Evolutionary conservation across 345 rosid species (phyloP), one percentile per base, ranked within the genome.

Genomic region (Erodium maritimum): DNA sequence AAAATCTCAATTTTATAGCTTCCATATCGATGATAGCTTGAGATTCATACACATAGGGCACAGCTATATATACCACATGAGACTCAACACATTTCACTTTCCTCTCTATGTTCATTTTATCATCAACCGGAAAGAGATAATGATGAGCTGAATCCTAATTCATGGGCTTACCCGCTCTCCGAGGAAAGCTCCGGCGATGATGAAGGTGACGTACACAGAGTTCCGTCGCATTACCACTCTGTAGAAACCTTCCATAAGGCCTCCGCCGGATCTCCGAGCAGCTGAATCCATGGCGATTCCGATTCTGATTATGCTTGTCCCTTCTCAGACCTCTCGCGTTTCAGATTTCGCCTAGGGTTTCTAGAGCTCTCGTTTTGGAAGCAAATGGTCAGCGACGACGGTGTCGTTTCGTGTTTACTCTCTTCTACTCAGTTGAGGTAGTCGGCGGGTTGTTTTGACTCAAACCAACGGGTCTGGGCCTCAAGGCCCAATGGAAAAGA

Each of bases 131-230:
- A 37, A 5, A 37, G 46, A 37, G 10, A 37, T 12, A 37, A 11
- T 5, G 1, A 8, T 21, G 52, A 2, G 10, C 19, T 23, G 60
- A n/a, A 59, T 23, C 23, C 6, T 42, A 22, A 1, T 0, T 4
- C 19, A 25, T 25, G 33, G n/a, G 0, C 67, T 59, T 45, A 93
- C 99, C 81, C 97, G 78, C 74, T 93, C 99, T 23, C 94, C 95
- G 18, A 80, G 69, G 57, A 89, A 86, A 62, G 99, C 97, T 56
- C 99, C 97, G 68, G 86, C 87, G 77, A 93, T 77, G 88, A 93
- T 69, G 86, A 93, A 93, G 58, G 99, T 85, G 55, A 83, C 91
- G 65, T 93, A 93, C 65, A 89, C 75, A 65, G 99, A 87, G 83
- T 82, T 93, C 58, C 99, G 96, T 68, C 96, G 95, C 97, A 87